A percentile compares a stretch with the other conserved stretches of the same genome.
Conservation (phyloP, 495 filamentous ascomycete genomes). For the Penicillium ucsense region DNA sequence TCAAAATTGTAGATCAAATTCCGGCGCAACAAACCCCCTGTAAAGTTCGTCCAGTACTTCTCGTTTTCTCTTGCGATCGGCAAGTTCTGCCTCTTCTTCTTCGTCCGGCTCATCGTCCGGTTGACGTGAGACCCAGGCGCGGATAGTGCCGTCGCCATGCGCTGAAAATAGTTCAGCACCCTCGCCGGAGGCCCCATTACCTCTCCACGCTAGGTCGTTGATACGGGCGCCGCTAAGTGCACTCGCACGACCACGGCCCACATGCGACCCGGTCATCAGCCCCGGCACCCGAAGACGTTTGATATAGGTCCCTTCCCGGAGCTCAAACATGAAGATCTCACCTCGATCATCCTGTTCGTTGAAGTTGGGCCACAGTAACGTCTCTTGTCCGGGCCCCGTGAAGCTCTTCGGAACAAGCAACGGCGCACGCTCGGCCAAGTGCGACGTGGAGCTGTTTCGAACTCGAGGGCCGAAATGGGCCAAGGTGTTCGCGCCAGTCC, state of each 20-base stretch:
- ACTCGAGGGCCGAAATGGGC: conserved; percentile 72
- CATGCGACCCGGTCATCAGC: conserved; percentile 29
- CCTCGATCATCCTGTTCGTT: conserved; percentile 46
- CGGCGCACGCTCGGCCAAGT: conserved; percentile 53
- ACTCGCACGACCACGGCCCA: conserved; percentile 20
- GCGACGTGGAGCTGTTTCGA: conserved; percentile 47
- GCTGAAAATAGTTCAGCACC: conserved; percentile 43
- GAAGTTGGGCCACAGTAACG: conserved; percentile 69
- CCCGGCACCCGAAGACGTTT: conserved; percentile 58
- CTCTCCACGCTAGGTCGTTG: conserved; percentile 63
- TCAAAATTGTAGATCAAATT: conserved; percentile 4
- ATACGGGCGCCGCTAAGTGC: conserved; percentile 45
- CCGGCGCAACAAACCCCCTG: conserved; percentile 22
- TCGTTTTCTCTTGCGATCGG: conserved; percentile 41
- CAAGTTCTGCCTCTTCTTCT: conserved; percentile 26
- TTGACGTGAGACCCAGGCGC: conserved; percentile 45
- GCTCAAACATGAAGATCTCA: conserved; percentile 62
- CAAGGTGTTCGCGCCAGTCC: conserved; percentile 70
- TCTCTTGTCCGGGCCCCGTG: conserved; percentile 42
- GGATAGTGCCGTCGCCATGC: conserved; percentile 43
- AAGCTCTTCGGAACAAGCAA: conserved; percentile 47
- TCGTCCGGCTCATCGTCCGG: conserved; percentile 44
- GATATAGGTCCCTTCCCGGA: conserved; percentile 63
- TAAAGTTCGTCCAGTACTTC: conserved; percentile 41
- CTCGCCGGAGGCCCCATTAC: conserved; percentile 37